These are phyloP conservation scores for Panicum virgatum DNA, from an alignment of 202 grass and related monocot genomes.

Conservation along the genomic window DNA sequence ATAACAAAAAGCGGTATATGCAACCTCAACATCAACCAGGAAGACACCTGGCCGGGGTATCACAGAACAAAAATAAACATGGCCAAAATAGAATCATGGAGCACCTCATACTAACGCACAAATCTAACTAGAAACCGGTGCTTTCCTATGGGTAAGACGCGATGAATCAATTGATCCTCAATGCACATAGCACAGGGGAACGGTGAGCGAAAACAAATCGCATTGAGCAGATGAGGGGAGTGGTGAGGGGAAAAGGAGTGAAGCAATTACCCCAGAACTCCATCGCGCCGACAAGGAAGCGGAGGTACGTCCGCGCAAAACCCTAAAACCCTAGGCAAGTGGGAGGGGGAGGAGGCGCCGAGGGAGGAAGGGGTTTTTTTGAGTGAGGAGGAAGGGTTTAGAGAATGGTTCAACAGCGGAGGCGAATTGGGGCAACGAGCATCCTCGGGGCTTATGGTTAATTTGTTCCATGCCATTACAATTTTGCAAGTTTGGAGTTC, in stretches of 20 bases:
- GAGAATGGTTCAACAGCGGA: slow-evolving; percentile 47
- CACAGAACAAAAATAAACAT: neutral
- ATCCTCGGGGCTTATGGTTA: no score
- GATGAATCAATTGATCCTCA: neutral
- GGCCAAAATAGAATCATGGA: neutral
- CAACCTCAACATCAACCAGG: neutral
- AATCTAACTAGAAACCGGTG: neutral
- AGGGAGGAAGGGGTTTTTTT: slow-evolving; percentile 14
- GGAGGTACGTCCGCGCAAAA: neutral
- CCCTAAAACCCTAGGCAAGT: neutral
- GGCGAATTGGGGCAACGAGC: neutral
- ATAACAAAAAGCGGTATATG: neutral
- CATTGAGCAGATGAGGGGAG: no score
- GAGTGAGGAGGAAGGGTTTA: no score
- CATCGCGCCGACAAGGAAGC: slow-evolving; percentile 29
- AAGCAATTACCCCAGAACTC: slow-evolving; percentile 52
- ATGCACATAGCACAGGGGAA: neutral
- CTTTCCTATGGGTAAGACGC: neutral
- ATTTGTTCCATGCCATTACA: no score
- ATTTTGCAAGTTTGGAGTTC: no score
- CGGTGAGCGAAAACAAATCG: neutral
- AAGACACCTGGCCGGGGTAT: no score
- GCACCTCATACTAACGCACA: neutral
- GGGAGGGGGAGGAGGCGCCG: no score
- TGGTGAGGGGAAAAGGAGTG: no score